A percentile compares a stretch with the other conserved stretches of the same genome.
phyloP scores from a whole-genome alignment of 2,329 filamentous ascomycete species.

The Zymoseptoria pseudotritici region DNA sequence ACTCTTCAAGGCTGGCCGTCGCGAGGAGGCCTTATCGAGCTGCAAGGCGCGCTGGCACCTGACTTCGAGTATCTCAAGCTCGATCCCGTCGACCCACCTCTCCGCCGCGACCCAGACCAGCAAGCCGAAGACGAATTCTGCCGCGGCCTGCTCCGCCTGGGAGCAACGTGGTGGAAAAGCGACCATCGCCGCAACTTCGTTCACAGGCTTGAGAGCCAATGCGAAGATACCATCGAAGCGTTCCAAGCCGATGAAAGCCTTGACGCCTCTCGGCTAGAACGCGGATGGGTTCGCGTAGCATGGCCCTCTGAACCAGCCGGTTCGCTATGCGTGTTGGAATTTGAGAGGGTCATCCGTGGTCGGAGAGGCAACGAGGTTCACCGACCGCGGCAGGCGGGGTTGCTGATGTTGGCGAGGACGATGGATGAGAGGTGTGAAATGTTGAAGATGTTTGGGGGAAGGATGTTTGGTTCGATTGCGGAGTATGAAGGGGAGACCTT shows the following conservation, averaged over 20 bases:
- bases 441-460: neutral
- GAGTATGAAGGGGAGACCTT: neutral
- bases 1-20: conserved; percentile 1
- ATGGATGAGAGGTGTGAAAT: neutral
- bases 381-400: neutral
- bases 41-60: neutral
- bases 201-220: neutral
- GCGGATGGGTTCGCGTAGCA: neutral
- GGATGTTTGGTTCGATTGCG: neutral
- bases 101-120: conserved; percentile 1
- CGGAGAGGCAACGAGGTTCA: no score
- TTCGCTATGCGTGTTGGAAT: neutral
- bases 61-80: neutral
- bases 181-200: neutral
- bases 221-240: neutral
- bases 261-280: neutral
- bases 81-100: neutral
- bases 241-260: neutral
- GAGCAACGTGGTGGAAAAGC: conserved; percentile 1
- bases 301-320: neutral
- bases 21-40: neutral
- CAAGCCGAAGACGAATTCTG: conserved; percentile 2
- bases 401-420: neutral
- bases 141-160: neutral
- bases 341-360: neutral